Base-by-base conservation (phyloP, 352 stramenopile species). In the Phytopythium aichiense region DNA sequence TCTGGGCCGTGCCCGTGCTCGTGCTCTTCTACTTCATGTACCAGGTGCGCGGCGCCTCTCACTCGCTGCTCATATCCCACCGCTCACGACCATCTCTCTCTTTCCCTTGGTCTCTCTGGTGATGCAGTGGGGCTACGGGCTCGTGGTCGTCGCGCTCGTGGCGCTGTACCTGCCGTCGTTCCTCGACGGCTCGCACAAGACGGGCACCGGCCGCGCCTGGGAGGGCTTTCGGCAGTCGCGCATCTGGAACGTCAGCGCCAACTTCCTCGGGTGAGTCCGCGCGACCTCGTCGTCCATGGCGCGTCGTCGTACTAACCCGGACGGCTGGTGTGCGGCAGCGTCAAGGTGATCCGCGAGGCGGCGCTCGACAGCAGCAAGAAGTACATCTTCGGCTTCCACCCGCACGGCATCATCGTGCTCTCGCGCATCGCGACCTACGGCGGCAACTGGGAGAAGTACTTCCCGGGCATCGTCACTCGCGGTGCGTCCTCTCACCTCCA, bases 371-470 rank as follows among this genome's bases (percentile, higher is more conserved):
- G 65, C 37, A 72, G 42, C 42, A 87, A 90, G 70, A 85, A 84
- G 64, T 90, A 87, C 68, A 73, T 92, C 42, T 92, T 92, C 57
- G 81, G 74, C 49, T 89, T 77, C 61, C 81, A 92, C 57, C 83
- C 83, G 23, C 83, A 92, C 58, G 83, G 80, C 30, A 90, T 92
- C 67, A 81, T 92, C 50, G 72, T 92, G 16, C 61, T 92, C 25
- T 92, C 83, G 37, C 80, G 83, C n/a, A 61, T 92, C 38, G 73
- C 83, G 9, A 81, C 70, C 18, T 87, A 89, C 50, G 83, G 65
- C 18, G 77, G 83, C 51, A 86, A 75, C 61, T 92, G 81, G 80
- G 83, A 90, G 58, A 83, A 81, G 48, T 55, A 88, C 11, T 92
- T 92, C 62, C 80, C 83, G 16, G 75, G 64, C 55, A 80, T 92